These are phyloP conservation scores for Bidens hawaiensis DNA, from an alignment of 140 eudicot genomes.

Conservation along the genomic window DNA sequence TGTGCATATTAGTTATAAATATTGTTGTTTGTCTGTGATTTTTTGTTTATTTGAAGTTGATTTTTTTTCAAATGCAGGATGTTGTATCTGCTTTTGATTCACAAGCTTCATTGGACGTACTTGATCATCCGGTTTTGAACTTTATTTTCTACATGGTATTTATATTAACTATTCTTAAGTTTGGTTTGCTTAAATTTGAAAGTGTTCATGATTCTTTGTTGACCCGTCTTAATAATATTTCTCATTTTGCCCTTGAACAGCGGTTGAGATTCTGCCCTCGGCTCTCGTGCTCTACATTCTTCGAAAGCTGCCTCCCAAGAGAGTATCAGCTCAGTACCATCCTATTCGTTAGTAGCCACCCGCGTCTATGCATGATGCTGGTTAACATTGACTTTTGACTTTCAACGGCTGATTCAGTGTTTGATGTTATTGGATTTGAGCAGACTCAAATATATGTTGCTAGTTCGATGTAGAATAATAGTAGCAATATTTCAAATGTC, in stretches of 20 bases:
- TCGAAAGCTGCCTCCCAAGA: slow-evolving; percentile 83
- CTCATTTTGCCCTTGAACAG: slow-evolving; percentile 36
- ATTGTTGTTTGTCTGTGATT: neutral
- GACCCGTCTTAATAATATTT: neutral
- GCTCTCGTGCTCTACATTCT: slow-evolving; percentile 85
- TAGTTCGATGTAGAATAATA: slow-evolving; percentile 1
- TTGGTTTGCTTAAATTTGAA: too few species aligned
- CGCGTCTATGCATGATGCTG: neutral
- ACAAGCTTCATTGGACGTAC: slow-evolving; percentile 70
- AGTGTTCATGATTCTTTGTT: neutral
- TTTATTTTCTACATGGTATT: slow-evolving; percentile 80
- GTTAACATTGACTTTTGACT: slow-evolving; percentile 3
- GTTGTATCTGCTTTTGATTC: slow-evolving; percentile 77
- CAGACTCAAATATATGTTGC: neutral
- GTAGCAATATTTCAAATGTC: slow-evolving; percentile 21
- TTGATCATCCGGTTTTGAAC: slow-evolving; percentile 85
- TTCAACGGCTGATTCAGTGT: slow-evolving; percentile 1
- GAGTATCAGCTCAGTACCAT: slow-evolving; percentile 76
- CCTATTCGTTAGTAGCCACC: slow-evolving; percentile 55
- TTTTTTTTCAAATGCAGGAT: slow-evolving; percentile 42
- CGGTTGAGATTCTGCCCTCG: slow-evolving; percentile 91
- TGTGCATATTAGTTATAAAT: neutral
- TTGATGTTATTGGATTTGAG: slow-evolving; percentile 21
- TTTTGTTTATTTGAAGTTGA: neutral
- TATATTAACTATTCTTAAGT: too few species aligned